These are phyloP conservation scores for Colletotrichum eremochloae DNA, from an alignment of 2,329 filamentous ascomycete species.

Conservation along the genomic window DNA sequence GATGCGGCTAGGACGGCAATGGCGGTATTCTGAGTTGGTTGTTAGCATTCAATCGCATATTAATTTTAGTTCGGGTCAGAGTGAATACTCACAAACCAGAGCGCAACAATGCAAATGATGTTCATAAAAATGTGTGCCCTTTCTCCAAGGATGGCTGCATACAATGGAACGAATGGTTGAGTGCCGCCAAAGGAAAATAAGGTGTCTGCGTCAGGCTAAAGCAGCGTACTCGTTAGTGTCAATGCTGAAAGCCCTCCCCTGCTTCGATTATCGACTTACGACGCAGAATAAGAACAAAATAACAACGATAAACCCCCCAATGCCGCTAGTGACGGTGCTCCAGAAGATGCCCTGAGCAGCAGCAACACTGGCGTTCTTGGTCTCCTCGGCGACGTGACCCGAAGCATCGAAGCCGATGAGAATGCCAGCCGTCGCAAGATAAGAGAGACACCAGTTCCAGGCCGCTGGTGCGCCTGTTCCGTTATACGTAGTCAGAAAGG, in stretches of 20 bases:
- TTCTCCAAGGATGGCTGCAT: slow-evolving; percentile 67
- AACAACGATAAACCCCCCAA: slow-evolving; percentile 67
- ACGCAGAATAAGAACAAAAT: slow-evolving; percentile 72
- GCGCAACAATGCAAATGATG: slow-evolving; percentile 64
- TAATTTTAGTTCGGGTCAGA: fast-evolving
- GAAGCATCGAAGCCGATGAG: slow-evolving; percentile 73
- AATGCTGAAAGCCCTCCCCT: too few relatives aligned
- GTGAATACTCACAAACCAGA: slow-evolving; percentile 62
- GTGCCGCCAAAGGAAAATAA: slow-evolving; percentile 67
- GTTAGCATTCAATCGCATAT: background rate
- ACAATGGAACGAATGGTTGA: slow-evolving; percentile 71
- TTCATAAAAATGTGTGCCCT: slow-evolving; percentile 73
- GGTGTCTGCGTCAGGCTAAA: slow-evolving; percentile 63
- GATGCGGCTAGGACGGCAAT: slow-evolving; percentile 71
- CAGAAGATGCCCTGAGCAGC: slow-evolving; percentile 72
- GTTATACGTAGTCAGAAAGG: slow-evolving; percentile 73
- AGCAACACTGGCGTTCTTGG: slow-evolving; percentile 68
- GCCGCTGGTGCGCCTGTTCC: slow-evolving; percentile 66
- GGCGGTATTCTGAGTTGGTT: slow-evolving; percentile 63
- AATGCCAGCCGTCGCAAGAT: slow-evolving; percentile 71
- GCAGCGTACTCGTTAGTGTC: background rate
- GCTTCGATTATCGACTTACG: slow-evolving; percentile 49
- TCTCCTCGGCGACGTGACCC: slow-evolving; percentile 72
- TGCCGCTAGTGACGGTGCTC: slow-evolving; percentile 68
- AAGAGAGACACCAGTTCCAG: slow-evolving; percentile 75